These are phyloP conservation scores for Bretziella fagacearum DNA, from an alignment of 2,329 filamentous ascomycete genomes.

Conservation along the genomic window DNA sequence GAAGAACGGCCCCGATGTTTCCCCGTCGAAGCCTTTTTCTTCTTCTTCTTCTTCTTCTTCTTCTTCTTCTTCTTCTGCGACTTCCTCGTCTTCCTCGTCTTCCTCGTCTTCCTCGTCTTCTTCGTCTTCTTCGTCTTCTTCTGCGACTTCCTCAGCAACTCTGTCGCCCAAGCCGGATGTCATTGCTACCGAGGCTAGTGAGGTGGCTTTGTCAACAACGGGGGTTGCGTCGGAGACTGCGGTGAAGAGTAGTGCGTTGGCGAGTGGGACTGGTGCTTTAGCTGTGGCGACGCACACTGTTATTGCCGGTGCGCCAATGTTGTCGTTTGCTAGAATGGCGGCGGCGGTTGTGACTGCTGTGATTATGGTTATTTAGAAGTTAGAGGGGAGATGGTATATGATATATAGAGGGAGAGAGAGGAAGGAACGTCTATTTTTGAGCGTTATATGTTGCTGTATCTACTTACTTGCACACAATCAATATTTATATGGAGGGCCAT, in stretches of 20 bases:
- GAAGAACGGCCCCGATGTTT: constrained; percentile 6
- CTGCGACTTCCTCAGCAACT: too few relatives aligned
- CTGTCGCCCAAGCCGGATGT: background rate
- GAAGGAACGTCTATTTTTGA: too few relatives aligned
- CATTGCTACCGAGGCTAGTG: constrained; percentile 1
- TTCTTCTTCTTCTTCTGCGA: background rate
- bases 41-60: background rate
- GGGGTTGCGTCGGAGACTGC: background rate
- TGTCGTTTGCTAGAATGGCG: background rate
- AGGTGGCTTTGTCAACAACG: background rate
- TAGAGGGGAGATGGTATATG: background rate
- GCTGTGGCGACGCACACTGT: background rate
- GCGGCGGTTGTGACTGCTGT: background rate
- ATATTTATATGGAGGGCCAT: too few relatives aligned
- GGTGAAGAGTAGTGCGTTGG: background rate
- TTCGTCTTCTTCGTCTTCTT: too few relatives aligned
- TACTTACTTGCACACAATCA: too few relatives aligned
- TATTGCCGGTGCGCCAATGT: background rate
- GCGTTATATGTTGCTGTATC: too few relatives aligned
- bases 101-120: background rate
- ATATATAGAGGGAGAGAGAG: too few relatives aligned
- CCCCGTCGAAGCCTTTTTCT: background rate
- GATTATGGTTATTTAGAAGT: background rate
- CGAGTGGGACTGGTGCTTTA: background rate
- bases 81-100: background rate